Conservation (phyloP, 306 rosid species). For the Medicago lupulina region DNA sequence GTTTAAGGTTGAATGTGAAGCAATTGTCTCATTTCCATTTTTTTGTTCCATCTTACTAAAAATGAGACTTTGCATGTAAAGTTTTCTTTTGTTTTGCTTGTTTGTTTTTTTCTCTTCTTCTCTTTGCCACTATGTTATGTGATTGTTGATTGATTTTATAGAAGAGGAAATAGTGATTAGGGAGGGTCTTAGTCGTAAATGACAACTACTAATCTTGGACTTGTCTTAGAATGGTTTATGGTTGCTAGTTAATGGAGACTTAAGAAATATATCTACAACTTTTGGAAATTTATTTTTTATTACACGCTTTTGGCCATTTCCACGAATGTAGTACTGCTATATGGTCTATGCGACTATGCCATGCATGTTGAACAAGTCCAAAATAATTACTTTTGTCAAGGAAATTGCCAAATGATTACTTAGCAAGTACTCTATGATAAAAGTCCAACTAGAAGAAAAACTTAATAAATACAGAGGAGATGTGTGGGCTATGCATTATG, state of each 20-base stretch:
- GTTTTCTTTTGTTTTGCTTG: background rate
- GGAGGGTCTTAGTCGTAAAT: background rate
- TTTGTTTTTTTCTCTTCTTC: background rate
- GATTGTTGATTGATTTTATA: background rate
- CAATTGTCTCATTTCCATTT: background rate
- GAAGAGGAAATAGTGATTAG: background rate
- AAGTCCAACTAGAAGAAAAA: no score
- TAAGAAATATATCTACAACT: no score
- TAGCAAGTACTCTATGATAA: no score
- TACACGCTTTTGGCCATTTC: background rate
- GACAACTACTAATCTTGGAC: background rate
- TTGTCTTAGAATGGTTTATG: background rate
- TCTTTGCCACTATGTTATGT: background rate
- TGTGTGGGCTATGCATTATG: no score
- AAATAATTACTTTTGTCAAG: background rate
- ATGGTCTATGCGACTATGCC: background rate
- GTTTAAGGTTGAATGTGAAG: background rate
- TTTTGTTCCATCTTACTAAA: background rate
- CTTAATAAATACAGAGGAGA: no score
- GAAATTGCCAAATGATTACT: no score
- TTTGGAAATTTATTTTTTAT: background rate
- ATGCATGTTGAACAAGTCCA: conserved; percentile 9
- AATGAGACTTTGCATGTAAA: background rate
- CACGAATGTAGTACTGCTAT: background rate
- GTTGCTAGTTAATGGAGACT: background rate